phyloP scores from a whole-genome alignment of 768 basidiomycete species.

The Tylopilus vinaceipallidus region DNA sequence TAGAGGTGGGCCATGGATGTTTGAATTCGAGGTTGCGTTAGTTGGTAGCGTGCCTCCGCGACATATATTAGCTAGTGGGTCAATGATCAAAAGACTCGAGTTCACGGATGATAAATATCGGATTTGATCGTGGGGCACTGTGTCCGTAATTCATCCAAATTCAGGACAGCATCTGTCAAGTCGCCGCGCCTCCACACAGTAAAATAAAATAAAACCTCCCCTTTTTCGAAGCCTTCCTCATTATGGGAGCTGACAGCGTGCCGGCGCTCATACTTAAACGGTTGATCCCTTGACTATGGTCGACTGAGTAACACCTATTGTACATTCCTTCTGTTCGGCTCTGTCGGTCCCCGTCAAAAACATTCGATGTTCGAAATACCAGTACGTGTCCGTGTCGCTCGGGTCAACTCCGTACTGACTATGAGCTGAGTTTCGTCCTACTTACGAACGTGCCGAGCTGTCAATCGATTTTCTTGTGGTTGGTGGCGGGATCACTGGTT shows the following conservation, averaged over 20 bases:
- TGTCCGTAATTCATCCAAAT: too few species aligned
- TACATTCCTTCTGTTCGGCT: background rate
- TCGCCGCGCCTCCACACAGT: conserved; percentile 12
- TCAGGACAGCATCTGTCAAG: background rate
- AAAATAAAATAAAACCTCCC: conserved; percentile 6
- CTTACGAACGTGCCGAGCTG: conserved; percentile 13
- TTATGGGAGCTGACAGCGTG: conserved; percentile 21
- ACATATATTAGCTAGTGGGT: too few species aligned
- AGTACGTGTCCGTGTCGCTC: conserved; percentile 5
- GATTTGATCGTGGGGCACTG: too few species aligned
- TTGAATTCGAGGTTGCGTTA: too few species aligned
- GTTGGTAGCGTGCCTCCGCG: too few species aligned
- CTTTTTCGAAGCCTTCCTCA: conserved; percentile 9
- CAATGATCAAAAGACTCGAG: too few species aligned
- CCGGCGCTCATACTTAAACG: conserved; percentile 18
- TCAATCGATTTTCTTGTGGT: conserved; percentile 43
- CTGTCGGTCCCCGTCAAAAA: background rate
- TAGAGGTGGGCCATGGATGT: too few species aligned
- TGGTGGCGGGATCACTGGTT: conserved; percentile 54
- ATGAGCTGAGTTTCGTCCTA: conserved; percentile 11
- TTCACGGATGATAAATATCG: too few species aligned
- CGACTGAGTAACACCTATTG: background rate
- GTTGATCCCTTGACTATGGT: background rate
- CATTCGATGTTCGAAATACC: conserved; percentile 13
- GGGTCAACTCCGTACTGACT: background rate